Evolutionary conservation across 2,329 filamentous ascomycete species (phyloP), one percentile per base, ranked within the genome.

Genomic region (Triangularia verruculosa): DNA sequence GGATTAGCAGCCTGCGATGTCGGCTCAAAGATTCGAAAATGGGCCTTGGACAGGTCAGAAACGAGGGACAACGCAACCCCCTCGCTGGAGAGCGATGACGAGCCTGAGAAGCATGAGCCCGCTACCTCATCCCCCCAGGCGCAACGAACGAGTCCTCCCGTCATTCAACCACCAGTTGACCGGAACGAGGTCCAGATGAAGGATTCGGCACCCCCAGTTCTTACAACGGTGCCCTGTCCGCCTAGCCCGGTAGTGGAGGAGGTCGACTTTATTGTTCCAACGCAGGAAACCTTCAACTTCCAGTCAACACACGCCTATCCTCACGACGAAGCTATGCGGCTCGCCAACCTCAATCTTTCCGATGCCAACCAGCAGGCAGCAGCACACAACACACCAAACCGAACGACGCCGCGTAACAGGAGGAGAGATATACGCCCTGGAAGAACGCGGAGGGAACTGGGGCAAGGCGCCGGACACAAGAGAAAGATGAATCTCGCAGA

Each of bases 1-100:
- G 92, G 92, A 0, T 74, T 95, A 12, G 85, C 83, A 56, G 91
- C 95, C 75, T 91, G 91, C 13, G 93, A 97, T 75, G 92, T 83
- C 20, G 86, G 83, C 79, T 54, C 51, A 54, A 81, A 78, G 65
- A 78, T 89, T 61, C 78, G 86, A 61, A 79, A 79, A 73, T 89
- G 87, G 87, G 88, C 86, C 0, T 88, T 85, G 1, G 89, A 93
- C 75, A 82, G 88, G 27, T 77, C 91, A 17, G 87, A 91, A 59
- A 87, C 88, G 27, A 81, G 84, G 34, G 84, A 88, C 47, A 77
- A 78, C 27, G 76, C 80, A 25, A 78, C 82, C 3, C 80, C 82
- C 57, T 80, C 77, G 1, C 68, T 72, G 22, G 75, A 76, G 64
- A 76, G 75, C 66, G 82, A 83, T 62, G 89, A 93, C 57, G 90